phyloP scores from a whole-genome alignment of 208 protist species.

The Leptomonas seymouri region DNA sequence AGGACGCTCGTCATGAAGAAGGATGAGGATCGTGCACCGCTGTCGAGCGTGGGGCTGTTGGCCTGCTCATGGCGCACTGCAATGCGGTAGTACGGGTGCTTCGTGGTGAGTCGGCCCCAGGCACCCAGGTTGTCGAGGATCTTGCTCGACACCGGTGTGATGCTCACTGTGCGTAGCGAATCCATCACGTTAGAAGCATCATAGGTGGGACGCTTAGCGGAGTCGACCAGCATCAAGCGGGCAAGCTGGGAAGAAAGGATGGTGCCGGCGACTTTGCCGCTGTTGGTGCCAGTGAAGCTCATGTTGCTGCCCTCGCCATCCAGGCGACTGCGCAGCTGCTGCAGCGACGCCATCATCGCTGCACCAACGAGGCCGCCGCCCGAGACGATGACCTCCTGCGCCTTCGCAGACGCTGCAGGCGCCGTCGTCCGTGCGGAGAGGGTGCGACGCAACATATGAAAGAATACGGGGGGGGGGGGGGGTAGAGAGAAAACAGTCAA shows the following conservation, averaged over 20 bases:
- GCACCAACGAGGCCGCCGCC: conserved; percentile 82
- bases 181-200: conserved; percentile 70
- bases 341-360: conserved; percentile 71
- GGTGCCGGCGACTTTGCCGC: not conserved
- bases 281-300: not conserved
- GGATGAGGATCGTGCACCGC: conserved; percentile 44
- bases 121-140: conserved; percentile 80
- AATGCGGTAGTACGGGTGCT: conserved; percentile 89
- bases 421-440: not conserved
- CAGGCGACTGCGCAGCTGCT: conserved; percentile 65
- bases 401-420: not conserved
- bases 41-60: conserved; percentile 57
- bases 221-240: conserved; percentile 67
- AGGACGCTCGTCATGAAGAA: conserved; percentile 63
- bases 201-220: conserved; percentile 48
- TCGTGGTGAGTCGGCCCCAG: conserved; percentile 71
- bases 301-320: not conserved
- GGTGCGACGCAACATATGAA: conserved; percentile 21
- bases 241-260: conserved; percentile 39
- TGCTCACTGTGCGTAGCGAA: conserved; percentile 73
- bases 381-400: conserved; percentile 71
- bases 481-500: not conserved
- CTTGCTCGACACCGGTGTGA: conserved; percentile 84
- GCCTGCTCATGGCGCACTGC: conserved; percentile 82
- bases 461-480: not conserved